These are phyloP conservation scores for Trichoderma hamatum DNA, from an alignment of 2,329 filamentous ascomycete species.

Conservation along the genomic window DNA sequence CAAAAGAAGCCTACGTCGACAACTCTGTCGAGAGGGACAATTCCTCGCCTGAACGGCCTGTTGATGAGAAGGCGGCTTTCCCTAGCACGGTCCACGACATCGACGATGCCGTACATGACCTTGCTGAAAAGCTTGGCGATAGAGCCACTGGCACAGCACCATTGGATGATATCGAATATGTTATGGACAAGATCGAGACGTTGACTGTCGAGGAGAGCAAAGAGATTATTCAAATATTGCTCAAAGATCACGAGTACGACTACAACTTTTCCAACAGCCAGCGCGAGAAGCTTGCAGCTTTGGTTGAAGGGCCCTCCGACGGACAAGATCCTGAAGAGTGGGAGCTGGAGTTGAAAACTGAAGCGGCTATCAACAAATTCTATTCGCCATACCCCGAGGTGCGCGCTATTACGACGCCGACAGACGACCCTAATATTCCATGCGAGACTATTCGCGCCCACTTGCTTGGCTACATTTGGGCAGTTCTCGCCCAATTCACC, in stretches of 20 bases:
- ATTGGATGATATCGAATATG: conserved; percentile 33
- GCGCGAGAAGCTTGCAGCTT: conserved; percentile 29
- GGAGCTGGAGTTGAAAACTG: conserved; percentile 30
- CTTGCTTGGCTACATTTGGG: conserved; percentile 43
- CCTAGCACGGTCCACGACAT: neutral
- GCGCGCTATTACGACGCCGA: conserved; percentile 49
- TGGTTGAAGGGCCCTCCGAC: conserved; percentile 30
- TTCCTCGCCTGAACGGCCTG: neutral
- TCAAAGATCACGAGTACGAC: conserved; percentile 34
- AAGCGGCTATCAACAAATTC: conserved; percentile 30
- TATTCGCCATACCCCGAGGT: conserved; percentile 39
- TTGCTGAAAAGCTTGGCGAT: conserved; percentile 29
- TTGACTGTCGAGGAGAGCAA: conserved; percentile 31
- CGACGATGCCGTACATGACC: conserved; percentile 19
- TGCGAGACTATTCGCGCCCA: conserved; percentile 49
- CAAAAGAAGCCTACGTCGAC: neutral
- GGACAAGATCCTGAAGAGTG: conserved; percentile 29
- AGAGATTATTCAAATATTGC: conserved; percentile 30
- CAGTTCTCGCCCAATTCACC: conserved; percentile 33
- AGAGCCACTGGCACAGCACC: conserved; percentile 31
- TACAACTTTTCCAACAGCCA: conserved; percentile 33
- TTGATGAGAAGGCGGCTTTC: neutral
- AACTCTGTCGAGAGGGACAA: conserved; percentile 2
- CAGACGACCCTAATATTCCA: conserved; percentile 45
- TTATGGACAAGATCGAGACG: conserved; percentile 33